Percentiles rank a stretch among this genome's conserved stretches.
phyloP scores from a whole-genome alignment of 169 alveolate genomes.

The Plasmodium ovale region DNA sequence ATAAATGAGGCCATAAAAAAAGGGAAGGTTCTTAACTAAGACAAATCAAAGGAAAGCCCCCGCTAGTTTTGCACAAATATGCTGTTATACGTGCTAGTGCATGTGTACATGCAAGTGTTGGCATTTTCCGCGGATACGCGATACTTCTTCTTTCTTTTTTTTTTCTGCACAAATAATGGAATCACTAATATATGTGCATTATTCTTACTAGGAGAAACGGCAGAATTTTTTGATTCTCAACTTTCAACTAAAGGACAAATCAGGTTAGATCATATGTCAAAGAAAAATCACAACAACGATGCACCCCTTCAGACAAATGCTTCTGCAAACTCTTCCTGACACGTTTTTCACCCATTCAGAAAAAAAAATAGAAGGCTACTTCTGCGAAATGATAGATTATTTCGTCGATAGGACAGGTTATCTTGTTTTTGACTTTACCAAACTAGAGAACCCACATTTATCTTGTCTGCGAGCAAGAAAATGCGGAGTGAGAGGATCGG shows the following conservation, averaged over 20 bases:
- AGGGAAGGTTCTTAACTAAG: slow-evolving; percentile 39
- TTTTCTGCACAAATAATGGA: not conserved
- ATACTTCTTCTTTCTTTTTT: not conserved
- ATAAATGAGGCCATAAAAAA: slow-evolving; percentile 65
- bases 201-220: slow-evolving; percentile 30
- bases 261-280: slow-evolving; percentile 3
- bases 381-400: slow-evolving; percentile 64
- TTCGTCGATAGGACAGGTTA: slow-evolving; percentile 57
- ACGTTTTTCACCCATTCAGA: not conserved
- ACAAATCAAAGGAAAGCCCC: not conserved
- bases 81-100: not conserved
- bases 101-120: not conserved
- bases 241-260: slow-evolving; percentile 39
- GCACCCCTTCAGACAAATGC: not conserved
- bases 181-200: not conserved
- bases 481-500: slow-evolving; percentile 71
- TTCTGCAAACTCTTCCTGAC: not conserved
- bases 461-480: slow-evolving; percentile 45
- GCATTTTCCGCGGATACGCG: not conserved
- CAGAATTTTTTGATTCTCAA: slow-evolving; percentile 57
- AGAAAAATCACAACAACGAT: not conserved
- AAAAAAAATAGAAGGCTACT: slow-evolving; percentile 39
- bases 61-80: too few species aligned
- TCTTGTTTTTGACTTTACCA: slow-evolving; percentile 49
- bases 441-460: slow-evolving; percentile 42